Percentiles rank a stretch among this genome's conserved stretches.
Conservation (phyloP, 768 basidiomycete species). For the Lentinula guzmanii region DNA sequence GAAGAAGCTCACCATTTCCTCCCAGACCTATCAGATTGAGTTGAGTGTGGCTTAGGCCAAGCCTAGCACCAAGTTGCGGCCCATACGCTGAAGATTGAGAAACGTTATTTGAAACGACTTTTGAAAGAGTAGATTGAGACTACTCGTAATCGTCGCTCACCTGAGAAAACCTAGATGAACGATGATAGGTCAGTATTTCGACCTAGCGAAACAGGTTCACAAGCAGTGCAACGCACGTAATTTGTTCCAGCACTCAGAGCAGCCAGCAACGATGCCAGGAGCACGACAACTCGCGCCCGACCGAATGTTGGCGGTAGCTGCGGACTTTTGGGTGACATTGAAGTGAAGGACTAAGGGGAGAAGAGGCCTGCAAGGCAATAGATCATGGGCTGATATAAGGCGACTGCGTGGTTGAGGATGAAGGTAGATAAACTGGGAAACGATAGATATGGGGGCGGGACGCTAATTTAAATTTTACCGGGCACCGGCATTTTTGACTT, state of each 20-base stretch:
- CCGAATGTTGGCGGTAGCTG: slow-evolving; percentile 2
- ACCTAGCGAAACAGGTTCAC: background rate
- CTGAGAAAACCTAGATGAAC: slow-evolving; percentile 4
- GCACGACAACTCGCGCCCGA: slow-evolving; percentile 16
- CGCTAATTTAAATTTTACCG: background rate
- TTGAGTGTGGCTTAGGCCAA: slow-evolving; percentile 52
- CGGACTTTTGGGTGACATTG: background rate
- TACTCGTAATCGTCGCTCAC: slow-evolving; percentile 2
- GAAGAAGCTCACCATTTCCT: slow-evolving; percentile 34
- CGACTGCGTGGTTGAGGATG: background rate
- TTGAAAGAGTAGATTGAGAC: background rate
- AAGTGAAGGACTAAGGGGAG: background rate
- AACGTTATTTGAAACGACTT: background rate
- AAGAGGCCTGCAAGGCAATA: background rate
- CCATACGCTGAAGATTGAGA: slow-evolving; percentile 43
- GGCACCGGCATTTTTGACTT: background rate
- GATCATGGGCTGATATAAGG: background rate
- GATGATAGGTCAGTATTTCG: background rate
- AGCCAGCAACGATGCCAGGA: slow-evolving; percentile 1
- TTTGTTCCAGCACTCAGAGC: slow-evolving; percentile 8
- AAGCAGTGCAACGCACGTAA: slow-evolving; percentile 5
- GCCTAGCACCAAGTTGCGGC: slow-evolving; percentile 54
- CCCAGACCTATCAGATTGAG: slow-evolving; percentile 54
- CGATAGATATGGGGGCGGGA: background rate
- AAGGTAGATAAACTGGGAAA: background rate